These are phyloP conservation scores for Akanthomyces lecanii DNA, from an alignment of 2,329 filamentous ascomycete genomes.

Conservation along the genomic window DNA sequence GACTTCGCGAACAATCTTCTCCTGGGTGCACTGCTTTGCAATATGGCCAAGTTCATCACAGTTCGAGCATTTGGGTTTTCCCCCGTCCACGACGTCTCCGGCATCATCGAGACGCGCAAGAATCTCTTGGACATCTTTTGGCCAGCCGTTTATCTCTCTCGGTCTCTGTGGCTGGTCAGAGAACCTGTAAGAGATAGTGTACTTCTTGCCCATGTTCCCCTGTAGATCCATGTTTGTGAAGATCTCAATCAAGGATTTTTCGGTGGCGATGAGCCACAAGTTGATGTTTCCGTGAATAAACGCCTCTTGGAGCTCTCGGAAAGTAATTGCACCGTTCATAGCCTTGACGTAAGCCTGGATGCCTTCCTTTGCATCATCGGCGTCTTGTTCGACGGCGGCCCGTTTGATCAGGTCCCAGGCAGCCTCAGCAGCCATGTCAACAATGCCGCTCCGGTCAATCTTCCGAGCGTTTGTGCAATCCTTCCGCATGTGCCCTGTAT, in stretches of 20 bases:
- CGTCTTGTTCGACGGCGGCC: constrained; percentile 51
- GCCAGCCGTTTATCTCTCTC: constrained; percentile 58
- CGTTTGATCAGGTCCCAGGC: constrained; percentile 55
- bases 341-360: constrained; percentile 60
- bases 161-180: constrained; percentile 53
- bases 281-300: constrained; percentile 52
- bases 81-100: constrained; percentile 58
- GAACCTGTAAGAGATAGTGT: constrained; percentile 59
- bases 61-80: constrained; percentile 57
- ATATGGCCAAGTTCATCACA: constrained; percentile 62
- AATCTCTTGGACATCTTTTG: constrained; percentile 55
- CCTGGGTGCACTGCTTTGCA: constrained; percentile 55
- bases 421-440: constrained; percentile 46
- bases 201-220: constrained; percentile 62
- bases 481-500: constrained; percentile 49
- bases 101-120: constrained; percentile 60
- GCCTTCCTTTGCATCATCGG: constrained; percentile 59
- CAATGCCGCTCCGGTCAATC: constrained; percentile 49
- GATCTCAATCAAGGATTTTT: constrained; percentile 52
- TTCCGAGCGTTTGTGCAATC: constrained; percentile 58
- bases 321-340: constrained; percentile 49
- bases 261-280: constrained; percentile 59
- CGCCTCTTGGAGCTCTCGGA: constrained; percentile 55
- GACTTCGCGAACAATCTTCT: constrained; percentile 46
- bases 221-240: constrained; percentile 70